Conservation (phyloP, 2,329 filamentous ascomycete species). For the Xylaria multiplex region DNA sequence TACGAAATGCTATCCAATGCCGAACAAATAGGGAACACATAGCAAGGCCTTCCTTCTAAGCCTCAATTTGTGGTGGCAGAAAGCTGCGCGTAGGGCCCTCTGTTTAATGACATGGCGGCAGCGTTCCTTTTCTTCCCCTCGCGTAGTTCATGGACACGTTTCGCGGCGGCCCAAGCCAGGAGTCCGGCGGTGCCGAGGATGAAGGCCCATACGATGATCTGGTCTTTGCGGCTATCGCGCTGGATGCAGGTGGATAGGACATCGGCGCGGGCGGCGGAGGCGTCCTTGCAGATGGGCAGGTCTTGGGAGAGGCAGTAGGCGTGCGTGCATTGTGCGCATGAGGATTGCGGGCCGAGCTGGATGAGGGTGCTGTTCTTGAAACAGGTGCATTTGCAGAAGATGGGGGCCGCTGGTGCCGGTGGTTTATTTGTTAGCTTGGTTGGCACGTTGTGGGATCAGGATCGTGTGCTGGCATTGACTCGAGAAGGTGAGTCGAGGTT, state of each 20-base stretch:
- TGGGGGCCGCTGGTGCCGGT: slow-evolving; percentile 61
- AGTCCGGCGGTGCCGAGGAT: slow-evolving; percentile 67
- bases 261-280: slow-evolving; percentile 70
- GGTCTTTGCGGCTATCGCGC: slow-evolving; percentile 73
- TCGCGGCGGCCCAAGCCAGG: slow-evolving; percentile 68
- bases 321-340: slow-evolving; percentile 71
- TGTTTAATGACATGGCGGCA: slow-evolving; percentile 21
- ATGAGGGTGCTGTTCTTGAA: slow-evolving; percentile 76
- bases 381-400: slow-evolving; percentile 77
- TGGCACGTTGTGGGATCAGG: too few relatives aligned
- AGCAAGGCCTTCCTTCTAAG: background rate
- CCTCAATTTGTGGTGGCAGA: slow-evolving; percentile 7
- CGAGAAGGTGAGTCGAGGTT: background rate
- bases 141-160: slow-evolving; percentile 58
- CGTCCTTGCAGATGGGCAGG: slow-evolving; percentile 70
- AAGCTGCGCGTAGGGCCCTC: slow-evolving; percentile 47
- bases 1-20: background rate
- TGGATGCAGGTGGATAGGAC: slow-evolving; percentile 73
- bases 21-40: background rate
- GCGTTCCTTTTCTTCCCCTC: slow-evolving; percentile 42
- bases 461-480: too few relatives aligned
- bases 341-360: slow-evolving; percentile 61
- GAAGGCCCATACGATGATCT: slow-evolving; percentile 73
- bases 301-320: slow-evolving; percentile 70
- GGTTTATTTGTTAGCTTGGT: slow-evolving; percentile 3